These are phyloP conservation scores for Yamadazyma membranifaciens DNA, from an alignment of 1,139 yeast genomes.

Conservation along the genomic window DNA sequence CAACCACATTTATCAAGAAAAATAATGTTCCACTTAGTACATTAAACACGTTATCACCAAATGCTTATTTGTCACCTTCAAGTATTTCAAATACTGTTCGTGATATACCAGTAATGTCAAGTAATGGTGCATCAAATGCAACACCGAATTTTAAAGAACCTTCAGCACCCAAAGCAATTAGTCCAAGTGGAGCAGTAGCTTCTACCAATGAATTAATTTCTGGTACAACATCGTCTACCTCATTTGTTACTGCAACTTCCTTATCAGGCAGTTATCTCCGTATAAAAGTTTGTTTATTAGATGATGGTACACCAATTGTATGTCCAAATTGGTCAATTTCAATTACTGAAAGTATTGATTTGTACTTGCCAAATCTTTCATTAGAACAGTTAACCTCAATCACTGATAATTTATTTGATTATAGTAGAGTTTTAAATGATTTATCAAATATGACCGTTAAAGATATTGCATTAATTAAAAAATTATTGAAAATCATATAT, in stretches of 20 bases:
- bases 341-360: slow-evolving; percentile 54
- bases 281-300: slow-evolving; percentile 66
- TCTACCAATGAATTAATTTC: slow-evolving; percentile 20
- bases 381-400: slow-evolving; percentile 42
- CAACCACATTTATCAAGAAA: slow-evolving; percentile 46
- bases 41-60: slow-evolving; percentile 37
- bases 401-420: slow-evolving; percentile 43
- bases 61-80: slow-evolving; percentile 19
- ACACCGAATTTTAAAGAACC: not conserved
- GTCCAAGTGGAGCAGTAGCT: slow-evolving; percentile 15
- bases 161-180: not conserved
- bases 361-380: slow-evolving; percentile 47
- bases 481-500: slow-evolving; percentile 42
- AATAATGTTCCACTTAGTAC: slow-evolving; percentile 32
- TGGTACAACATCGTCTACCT: slow-evolving; percentile 34
- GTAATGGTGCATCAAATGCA: not conserved
- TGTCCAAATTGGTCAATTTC: slow-evolving; percentile 70
- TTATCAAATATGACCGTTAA: slow-evolving; percentile 36
- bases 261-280: slow-evolving; percentile 77
- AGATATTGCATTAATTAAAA: slow-evolving; percentile 38
- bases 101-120: slow-evolving; percentile 4
- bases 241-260: slow-evolving; percentile 91
- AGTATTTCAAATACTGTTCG: slow-evolving; percentile 14
- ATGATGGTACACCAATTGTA: slow-evolving; percentile 85
- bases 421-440: slow-evolving; percentile 41